phyloP scores from a whole-genome alignment of 306 rosid species.

The Sindora glabra region DNA sequence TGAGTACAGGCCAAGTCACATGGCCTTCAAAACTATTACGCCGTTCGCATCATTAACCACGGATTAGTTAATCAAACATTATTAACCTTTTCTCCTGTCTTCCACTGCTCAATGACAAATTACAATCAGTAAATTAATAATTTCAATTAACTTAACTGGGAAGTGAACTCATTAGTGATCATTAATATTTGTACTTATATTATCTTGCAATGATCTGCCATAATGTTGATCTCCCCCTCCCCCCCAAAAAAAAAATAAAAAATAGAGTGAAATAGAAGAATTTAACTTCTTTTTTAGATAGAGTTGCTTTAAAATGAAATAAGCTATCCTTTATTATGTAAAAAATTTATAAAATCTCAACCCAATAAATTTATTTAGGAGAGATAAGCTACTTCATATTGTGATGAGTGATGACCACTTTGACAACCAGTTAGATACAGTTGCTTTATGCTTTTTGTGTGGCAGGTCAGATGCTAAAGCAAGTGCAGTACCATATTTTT shows the following conservation, averaged over 20 bases:
- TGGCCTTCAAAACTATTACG: conserved; percentile 24
- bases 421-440: not conserved
- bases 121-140: not conserved
- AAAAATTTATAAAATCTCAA: not conserved
- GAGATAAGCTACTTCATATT: too few relatives aligned
- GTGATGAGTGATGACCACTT: conserved; percentile 6
- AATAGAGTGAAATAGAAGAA: too few relatives aligned
- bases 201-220: not conserved
- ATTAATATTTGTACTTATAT: conserved; percentile 3
- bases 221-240: not conserved
- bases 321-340: too few relatives aligned
- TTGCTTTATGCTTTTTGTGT: not conserved
- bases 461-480: not conserved
- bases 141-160: not conserved
- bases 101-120: not conserved
- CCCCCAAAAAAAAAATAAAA: too few relatives aligned
- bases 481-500: not conserved
- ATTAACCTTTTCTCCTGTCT: not conserved
- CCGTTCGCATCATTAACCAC: conserved; percentile 26
- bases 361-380: not conserved
- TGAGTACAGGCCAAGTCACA: conserved; percentile 68
- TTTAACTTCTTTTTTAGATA: too few relatives aligned
- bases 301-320: too few relatives aligned
- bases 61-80: conserved; percentile 7
- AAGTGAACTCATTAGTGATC: not conserved